Evolutionary conservation across 73 alveolate genomes (phyloP).

Genomic region (Halteria grandinella): DNA sequence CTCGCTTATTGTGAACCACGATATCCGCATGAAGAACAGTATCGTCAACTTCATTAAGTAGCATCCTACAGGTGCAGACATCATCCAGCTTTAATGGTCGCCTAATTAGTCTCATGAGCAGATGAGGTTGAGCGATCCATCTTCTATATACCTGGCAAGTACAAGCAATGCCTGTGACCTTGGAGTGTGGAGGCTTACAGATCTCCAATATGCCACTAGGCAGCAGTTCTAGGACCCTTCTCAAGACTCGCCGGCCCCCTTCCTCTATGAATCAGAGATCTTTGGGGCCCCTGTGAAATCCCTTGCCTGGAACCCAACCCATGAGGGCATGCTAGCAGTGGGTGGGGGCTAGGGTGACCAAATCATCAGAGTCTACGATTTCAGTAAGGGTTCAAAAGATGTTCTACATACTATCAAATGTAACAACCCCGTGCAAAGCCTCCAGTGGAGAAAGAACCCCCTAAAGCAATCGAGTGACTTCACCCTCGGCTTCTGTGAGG

Average conservation of each 20-base stretch:
- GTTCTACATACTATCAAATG: conserved; percentile 21
- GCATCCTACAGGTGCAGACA: conserved; percentile 2
- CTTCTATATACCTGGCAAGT: background rate
- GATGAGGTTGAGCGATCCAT: conserved; percentile 22
- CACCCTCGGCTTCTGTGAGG: conserved; percentile 22
- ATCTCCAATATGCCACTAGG: background rate
- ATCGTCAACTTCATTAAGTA: too few relatives aligned
- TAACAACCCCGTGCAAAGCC: background rate
- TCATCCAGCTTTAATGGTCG: conserved; percentile 16
- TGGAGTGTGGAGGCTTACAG: conserved; percentile 27
- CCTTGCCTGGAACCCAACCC: conserved; percentile 24
- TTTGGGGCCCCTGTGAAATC: conserved; percentile 10
- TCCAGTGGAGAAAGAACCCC: conserved; percentile 20
- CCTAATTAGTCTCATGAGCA: conserved; percentile 25
- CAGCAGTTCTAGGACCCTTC: too few relatives aligned
- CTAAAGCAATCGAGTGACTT: background rate
- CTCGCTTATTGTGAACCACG: conserved; percentile 20
- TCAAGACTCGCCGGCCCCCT: too few relatives aligned
- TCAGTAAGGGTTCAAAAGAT: conserved; percentile 2
- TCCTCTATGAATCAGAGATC: background rate
- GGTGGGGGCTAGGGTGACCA: conserved; percentile 33
- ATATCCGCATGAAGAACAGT: conserved; percentile 12
- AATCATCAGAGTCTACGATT: conserved; percentile 27
- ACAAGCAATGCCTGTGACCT: conserved; percentile 1
- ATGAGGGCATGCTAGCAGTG: conserved; percentile 27